phyloP scores from a whole-genome alignment of 495 filamentous ascomycete genomes.

The Tetracladium setigerum region DNA sequence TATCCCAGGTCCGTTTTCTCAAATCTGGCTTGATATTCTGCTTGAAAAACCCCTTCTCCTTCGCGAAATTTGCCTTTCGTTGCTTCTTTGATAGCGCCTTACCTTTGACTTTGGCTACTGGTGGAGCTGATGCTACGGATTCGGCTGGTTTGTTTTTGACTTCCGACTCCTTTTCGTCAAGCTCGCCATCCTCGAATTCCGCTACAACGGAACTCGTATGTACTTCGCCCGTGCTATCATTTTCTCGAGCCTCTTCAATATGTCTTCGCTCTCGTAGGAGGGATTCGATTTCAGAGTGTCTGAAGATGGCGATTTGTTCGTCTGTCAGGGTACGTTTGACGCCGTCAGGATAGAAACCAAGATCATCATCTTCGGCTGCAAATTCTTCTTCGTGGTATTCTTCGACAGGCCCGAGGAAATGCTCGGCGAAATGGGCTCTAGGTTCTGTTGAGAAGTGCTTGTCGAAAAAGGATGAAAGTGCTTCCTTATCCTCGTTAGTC shows the following conservation, averaged over 20 bases:
- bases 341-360: slow-evolving; percentile 87
- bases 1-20: slow-evolving; percentile 51
- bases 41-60: slow-evolving; percentile 17
- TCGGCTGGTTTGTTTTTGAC: slow-evolving; percentile 23
- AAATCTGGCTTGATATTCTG: slow-evolving; percentile 40
- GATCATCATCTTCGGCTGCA: slow-evolving; percentile 54
- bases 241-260: slow-evolving; percentile 10
- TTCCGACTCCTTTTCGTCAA: slow-evolving; percentile 3
- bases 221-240: neutral
- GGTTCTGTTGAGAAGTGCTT: slow-evolving; percentile 48
- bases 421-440: slow-evolving; percentile 38
- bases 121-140: neutral
- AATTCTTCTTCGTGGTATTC: slow-evolving; percentile 25
- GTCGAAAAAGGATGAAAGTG: slow-evolving; percentile 63
- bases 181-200: slow-evolving; percentile 23
- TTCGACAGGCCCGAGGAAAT: slow-evolving; percentile 32
- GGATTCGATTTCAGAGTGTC: slow-evolving; percentile 78
- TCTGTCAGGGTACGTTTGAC: slow-evolving; percentile 88
- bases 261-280: slow-evolving; percentile 46
- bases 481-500: slow-evolving; percentile 43
- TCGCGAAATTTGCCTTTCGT: slow-evolving; percentile 26
- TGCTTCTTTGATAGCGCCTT: slow-evolving; percentile 25
- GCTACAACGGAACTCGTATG: slow-evolving; percentile 8
- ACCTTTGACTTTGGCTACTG: slow-evolving; percentile 27
- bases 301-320: slow-evolving; percentile 83